Evolutionary conservation across 2,329 filamentous ascomycete genomes (phyloP).

Genomic region (Seiridium cupressi): DNA sequence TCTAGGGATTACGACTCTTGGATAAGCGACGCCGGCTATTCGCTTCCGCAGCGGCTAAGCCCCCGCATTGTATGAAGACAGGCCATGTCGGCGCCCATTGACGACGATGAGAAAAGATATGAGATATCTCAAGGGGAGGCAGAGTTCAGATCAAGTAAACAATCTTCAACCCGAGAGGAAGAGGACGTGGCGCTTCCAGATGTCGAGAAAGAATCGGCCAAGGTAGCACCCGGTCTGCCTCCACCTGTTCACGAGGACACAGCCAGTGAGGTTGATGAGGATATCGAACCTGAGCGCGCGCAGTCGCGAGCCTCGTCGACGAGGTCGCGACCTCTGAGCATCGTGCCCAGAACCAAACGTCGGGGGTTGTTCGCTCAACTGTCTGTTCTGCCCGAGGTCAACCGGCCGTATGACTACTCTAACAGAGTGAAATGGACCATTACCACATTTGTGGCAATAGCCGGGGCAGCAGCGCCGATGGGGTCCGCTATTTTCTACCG

Average conservation of each 20-base stretch:
- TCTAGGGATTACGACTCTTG: not conserved
- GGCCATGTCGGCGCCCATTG: not conserved
- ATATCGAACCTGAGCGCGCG: not conserved
- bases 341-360: conserved; percentile 8
- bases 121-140: not conserved
- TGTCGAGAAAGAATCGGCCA: conserved; percentile 1
- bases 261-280: not conserved
- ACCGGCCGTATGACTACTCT: conserved; percentile 71
- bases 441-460: conserved; percentile 73
- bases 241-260: not conserved
- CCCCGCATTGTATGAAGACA: not conserved
- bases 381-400: conserved; percentile 74
- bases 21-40: not conserved
- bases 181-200: not conserved
- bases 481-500: conserved; percentile 83
- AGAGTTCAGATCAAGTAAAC: not conserved
- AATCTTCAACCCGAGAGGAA: not conserved
- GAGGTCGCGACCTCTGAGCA: conserved; percentile 5
- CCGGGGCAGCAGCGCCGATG: conserved; percentile 75
- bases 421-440: conserved; percentile 80
- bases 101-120: not conserved
- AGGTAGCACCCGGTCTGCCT: not conserved
- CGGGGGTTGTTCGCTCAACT: conserved; percentile 54
- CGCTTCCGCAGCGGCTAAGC: not conserved
- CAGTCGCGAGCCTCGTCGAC: conserved; percentile 8